Evolutionary conservation across 1,284 basidiomycete species (phyloP).

Genomic region (Cystobasidium pallidum): DNA sequence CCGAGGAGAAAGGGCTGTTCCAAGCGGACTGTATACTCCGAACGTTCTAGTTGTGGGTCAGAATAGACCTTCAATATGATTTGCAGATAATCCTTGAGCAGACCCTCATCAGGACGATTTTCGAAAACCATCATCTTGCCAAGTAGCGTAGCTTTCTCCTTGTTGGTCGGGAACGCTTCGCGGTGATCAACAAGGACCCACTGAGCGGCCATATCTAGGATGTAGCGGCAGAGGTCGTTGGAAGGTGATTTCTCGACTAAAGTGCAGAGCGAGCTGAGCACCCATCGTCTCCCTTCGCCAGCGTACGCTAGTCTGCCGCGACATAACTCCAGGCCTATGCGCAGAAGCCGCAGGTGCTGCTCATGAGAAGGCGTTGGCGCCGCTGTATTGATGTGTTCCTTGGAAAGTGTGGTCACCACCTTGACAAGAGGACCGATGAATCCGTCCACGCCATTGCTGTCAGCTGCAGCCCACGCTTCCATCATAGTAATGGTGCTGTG

Average conservation of each 20-base stretch:
- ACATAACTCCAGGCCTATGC: constrained; percentile 62
- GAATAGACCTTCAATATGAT: constrained; percentile 95
- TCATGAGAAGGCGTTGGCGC: constrained; percentile 56
- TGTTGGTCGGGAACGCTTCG: constrained; percentile 72
- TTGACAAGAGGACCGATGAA: constrained; percentile 75
- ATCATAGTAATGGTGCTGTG: constrained; percentile 84
- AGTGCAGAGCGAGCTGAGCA: constrained; percentile 73
- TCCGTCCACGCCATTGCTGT: constrained; percentile 81
- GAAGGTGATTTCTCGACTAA: constrained; percentile 94
- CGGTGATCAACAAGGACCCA: constrained; percentile 76
- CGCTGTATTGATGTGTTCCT: constrained; percentile 76
- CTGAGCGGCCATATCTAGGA: constrained; percentile 82
- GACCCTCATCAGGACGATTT: constrained; percentile 66
- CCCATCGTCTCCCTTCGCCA: constrained; percentile 65
- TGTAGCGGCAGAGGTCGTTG: constrained; percentile 74
- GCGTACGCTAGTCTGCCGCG: constrained; percentile 62
- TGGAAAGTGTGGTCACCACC: constrained; percentile 80
- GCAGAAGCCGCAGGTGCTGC: constrained; percentile 58
- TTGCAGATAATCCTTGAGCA: constrained; percentile 84
- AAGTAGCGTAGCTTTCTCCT: constrained; percentile 89
- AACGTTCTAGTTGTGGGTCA: constrained; percentile 79
- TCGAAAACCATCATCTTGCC: constrained; percentile 92
- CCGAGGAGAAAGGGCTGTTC: constrained; percentile 94
- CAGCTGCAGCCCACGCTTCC: constrained; percentile 80
- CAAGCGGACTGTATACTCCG: constrained; percentile 89